phyloP scores from a whole-genome alignment of 441 rosid genomes.

The Breynia disticha region DNA sequence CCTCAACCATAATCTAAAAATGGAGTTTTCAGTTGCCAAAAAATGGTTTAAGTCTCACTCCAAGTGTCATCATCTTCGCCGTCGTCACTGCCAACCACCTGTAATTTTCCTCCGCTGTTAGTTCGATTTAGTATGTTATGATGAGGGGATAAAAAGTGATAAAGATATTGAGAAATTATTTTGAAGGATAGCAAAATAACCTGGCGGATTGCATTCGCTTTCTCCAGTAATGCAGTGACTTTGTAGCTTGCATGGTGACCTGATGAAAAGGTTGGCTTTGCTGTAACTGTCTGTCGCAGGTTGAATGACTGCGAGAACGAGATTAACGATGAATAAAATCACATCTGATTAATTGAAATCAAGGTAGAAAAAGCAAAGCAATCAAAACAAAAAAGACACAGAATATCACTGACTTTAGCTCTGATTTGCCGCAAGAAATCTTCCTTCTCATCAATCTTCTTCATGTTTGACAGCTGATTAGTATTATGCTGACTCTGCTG shows the following conservation, averaged over 20 bases:
- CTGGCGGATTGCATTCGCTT: constrained; percentile 93
- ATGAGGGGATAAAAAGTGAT: constrained; percentile 8
- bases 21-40: background rate
- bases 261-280: constrained; percentile 28
- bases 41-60: constrained; percentile 55
- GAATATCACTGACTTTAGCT: constrained; percentile 45
- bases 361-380: constrained; percentile 7
- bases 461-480: constrained; percentile 27
- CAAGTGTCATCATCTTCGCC: constrained; percentile 62
- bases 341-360: too few relatives aligned
- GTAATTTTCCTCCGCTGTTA: constrained; percentile 17
- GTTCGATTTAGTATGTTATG: constrained; percentile 1
- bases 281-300: constrained; percentile 46
- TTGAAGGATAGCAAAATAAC: constrained; percentile 23
- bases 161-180: background rate
- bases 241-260: constrained; percentile 38
- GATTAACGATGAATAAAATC: background rate
- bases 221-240: constrained; percentile 73
- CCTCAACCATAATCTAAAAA: constrained; percentile 11
- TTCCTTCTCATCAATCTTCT: constrained; percentile 46
- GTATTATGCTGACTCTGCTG: constrained; percentile 32
- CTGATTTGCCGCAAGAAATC: constrained; percentile 78
- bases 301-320: constrained; percentile 46
- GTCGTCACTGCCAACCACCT: constrained; percentile 77
- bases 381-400: constrained; percentile 11